Percentiles rank a stretch among this genome's conserved stretches.
These are phyloP conservation scores for Oxyria digyna DNA, from an alignment of 148 eudicot species.

Conservation along the genomic window DNA sequence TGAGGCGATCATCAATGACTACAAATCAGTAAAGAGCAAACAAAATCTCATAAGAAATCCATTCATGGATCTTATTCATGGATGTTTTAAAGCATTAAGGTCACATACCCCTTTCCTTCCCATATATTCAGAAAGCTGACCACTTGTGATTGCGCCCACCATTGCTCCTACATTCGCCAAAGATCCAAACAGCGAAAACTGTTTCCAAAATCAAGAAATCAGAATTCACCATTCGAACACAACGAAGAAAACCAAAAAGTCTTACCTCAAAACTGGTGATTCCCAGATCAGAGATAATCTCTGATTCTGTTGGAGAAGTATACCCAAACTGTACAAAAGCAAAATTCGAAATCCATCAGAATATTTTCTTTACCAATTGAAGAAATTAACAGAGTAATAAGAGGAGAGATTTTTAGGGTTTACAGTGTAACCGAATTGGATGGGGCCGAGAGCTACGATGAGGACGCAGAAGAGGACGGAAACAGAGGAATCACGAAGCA, in stretches of 20 bases:
- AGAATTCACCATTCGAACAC: too few species aligned
- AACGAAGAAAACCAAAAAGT: neutral
- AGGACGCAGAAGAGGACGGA: conserved; percentile 65
- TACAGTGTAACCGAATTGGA: conserved; percentile 85
- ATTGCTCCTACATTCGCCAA: conserved; percentile 88
- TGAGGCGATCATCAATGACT: conserved; percentile 59
- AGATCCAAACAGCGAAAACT: conserved; percentile 88
- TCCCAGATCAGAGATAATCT: conserved; percentile 50
- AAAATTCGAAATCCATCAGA: neutral
- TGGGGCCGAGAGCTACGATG: conserved; percentile 70
- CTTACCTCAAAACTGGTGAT: conserved; percentile 60
- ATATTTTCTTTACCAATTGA: neutral
- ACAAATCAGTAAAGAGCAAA: neutral
- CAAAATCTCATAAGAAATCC: neutral
- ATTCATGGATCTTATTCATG: neutral
- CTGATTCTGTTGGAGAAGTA: conserved; percentile 73
- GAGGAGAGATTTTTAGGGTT: neutral
- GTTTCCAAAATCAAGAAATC: conserved; percentile 9
- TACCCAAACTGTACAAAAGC: conserved; percentile 54
- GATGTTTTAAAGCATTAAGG: neutral
- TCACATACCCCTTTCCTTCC: conserved; percentile 76
- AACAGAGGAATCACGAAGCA: conserved; percentile 44
- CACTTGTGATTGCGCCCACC: conserved; percentile 92
- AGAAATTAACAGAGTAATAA: neutral
- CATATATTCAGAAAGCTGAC: conserved; percentile 72